phyloP scores from a whole-genome alignment of 2,329 filamentous ascomycete species.

The Neonectria neomacrospora region DNA sequence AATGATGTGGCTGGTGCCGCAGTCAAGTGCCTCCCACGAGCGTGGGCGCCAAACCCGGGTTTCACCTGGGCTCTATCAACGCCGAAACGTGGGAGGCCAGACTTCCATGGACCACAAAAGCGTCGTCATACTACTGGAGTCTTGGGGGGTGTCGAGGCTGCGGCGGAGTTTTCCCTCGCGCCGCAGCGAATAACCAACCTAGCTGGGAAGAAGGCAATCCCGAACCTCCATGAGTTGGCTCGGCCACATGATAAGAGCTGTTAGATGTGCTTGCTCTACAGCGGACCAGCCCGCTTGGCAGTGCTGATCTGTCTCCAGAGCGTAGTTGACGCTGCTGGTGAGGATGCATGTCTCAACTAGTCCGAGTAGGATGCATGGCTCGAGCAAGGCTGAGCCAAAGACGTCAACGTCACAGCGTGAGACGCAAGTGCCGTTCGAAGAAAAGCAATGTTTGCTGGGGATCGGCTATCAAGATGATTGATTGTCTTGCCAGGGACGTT shows the following conservation, averaged over 20 bases:
- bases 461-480: conserved; percentile 14
- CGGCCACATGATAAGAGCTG: conserved; percentile 19
- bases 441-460: conserved; percentile 1
- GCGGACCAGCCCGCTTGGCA: conserved; percentile 28
- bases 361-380: background rate
- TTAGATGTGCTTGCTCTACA: conserved; percentile 13
- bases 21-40: conserved; percentile 29
- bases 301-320: conserved; percentile 28
- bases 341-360: conserved; percentile 1
- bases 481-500: conserved; percentile 14
- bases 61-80: conserved; percentile 31
- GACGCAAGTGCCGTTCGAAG: conserved; percentile 9
- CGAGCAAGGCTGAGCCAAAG: conserved; percentile 1
- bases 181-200: conserved; percentile 1
- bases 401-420: conserved; percentile 14
- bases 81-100: conserved; percentile 27
- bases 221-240: conserved; percentile 12
- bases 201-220: background rate
- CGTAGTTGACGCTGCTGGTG: background rate
- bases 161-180: conserved; percentile 5
- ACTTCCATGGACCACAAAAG: conserved; percentile 17
- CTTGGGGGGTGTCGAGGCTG: conserved; percentile 7
- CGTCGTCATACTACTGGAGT: conserved; percentile 16
- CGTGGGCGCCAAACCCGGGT: conserved; percentile 29
- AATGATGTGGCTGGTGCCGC: conserved; percentile 17